Conservation (phyloP, 495 filamentous ascomycete genomes). For the Talaromyces thailandensis region DNA sequence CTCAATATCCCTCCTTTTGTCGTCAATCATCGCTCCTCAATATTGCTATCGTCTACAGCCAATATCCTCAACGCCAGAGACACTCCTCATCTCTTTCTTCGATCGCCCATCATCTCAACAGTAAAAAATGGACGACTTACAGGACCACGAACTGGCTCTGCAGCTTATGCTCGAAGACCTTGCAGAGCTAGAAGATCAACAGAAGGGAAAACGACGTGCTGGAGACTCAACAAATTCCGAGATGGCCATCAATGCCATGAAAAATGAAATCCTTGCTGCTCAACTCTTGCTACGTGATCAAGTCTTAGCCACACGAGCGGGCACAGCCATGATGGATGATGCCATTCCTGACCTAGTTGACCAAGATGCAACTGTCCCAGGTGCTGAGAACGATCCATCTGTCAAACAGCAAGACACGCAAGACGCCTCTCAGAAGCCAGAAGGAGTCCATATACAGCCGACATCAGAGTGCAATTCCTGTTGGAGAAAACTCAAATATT, state of each 20-base stretch:
- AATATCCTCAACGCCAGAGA: too few relatives aligned
- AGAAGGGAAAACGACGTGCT: constrained; percentile 2
- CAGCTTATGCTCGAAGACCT: constrained; percentile 1
- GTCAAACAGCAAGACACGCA: neutral
- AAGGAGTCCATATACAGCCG: neutral
- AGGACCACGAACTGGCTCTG: neutral
- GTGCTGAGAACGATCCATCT: too few relatives aligned
- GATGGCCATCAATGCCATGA: neutral
- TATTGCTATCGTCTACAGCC: too few relatives aligned
- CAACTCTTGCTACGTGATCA: neutral
- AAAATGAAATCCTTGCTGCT: neutral
- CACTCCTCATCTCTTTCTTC: too few relatives aligned
- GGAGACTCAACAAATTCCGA: neutral
- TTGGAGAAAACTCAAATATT: neutral
- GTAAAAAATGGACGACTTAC: neutral
- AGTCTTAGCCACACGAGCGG: neutral
- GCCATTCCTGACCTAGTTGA: too few relatives aligned
- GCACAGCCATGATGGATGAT: neutral
- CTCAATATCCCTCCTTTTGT: too few relatives aligned
- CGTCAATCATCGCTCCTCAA: too few relatives aligned
- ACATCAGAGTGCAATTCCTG: constrained; percentile 9
- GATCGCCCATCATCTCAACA: neutral
- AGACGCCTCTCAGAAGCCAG: neutral
- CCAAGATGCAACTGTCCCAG: too few relatives aligned
- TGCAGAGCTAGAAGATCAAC: neutral